Evolutionary conservation across 139 green algal species (phyloP).

Genomic region (Axilococcus clingmanii): DNA sequence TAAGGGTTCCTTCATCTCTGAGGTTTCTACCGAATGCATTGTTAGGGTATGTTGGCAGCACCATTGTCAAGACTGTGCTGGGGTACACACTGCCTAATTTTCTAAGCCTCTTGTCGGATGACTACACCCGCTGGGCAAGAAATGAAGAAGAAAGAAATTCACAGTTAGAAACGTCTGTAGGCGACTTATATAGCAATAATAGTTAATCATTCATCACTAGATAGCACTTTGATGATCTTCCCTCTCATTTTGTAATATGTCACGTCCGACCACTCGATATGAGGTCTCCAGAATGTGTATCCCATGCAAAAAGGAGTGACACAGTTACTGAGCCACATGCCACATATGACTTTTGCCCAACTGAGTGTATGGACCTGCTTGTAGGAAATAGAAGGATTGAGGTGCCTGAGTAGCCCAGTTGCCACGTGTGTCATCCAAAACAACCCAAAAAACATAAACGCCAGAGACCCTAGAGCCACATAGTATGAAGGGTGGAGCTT

Average conservation of each 20-base stretch:
- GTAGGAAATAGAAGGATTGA: background rate
- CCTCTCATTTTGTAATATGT: conserved; percentile 30
- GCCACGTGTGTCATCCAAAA: conserved; percentile 11
- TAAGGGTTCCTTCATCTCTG: conserved; percentile 10
- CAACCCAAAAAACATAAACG: conserved; percentile 6
- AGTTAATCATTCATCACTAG: too few species aligned
- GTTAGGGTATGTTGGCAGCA: conserved; percentile 20
- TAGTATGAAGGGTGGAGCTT: background rate
- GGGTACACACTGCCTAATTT: conserved; percentile 20
- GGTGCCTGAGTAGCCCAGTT: conserved; percentile 32
- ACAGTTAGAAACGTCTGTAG: conserved; percentile 1
- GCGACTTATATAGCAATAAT: conserved; percentile 1
- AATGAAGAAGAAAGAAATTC: conserved; percentile 5
- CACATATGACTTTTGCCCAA: conserved; percentile 7
- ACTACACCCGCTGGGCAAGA: conserved; percentile 14
- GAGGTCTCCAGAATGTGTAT: conserved; percentile 28
- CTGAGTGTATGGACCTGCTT: background rate
- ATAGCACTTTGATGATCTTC: too few species aligned
- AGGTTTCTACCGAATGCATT: conserved; percentile 22
- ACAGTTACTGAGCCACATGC: conserved; percentile 17
- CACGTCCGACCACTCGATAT: conserved; percentile 34
- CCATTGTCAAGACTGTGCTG: conserved; percentile 8
- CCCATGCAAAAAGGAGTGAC: conserved; percentile 32
- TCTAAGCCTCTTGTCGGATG: conserved; percentile 12
- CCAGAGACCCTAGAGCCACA: background rate